These are phyloP conservation scores for Plasmodium cynomolgi DNA, from an alignment of 169 alveolate species.

Conservation along the genomic window DNA sequence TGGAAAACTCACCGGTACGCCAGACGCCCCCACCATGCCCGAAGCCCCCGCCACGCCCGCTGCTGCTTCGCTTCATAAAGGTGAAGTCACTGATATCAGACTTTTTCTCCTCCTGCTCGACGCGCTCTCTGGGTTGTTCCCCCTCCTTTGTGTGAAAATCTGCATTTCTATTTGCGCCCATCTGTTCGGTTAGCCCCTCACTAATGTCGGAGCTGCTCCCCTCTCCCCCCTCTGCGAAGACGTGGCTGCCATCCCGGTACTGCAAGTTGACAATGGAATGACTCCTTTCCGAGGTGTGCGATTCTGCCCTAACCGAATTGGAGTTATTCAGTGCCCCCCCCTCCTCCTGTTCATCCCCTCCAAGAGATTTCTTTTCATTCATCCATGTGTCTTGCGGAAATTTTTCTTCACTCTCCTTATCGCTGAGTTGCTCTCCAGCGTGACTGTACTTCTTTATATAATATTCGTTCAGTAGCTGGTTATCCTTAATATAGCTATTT, in stretches of 20 bases:
- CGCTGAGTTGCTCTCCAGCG: background rate
- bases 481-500: slow-evolving; percentile 9
- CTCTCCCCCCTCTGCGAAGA: background rate
- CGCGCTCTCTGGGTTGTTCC: background rate
- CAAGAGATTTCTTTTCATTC: background rate
- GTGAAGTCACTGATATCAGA: slow-evolving; percentile 14
- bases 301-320: background rate
- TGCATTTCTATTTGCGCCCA: background rate
- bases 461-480: slow-evolving; percentile 21
- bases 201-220: background rate
- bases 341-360: background rate
- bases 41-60: background rate
- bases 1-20: background rate
- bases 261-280: background rate
- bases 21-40: background rate
- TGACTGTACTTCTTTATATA: slow-evolving; percentile 20
- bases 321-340: background rate
- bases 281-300: background rate
- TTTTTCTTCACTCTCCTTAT: background rate
- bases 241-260: background rate
- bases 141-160: background rate
- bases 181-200: background rate
- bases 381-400: background rate
- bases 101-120: background rate
- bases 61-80: slow-evolving; percentile 1